Evolutionary conservation across 495 filamentous ascomycete species (phyloP), one percentile per base, ranked within the genome.

Genomic region (Aspergillus indologenus): DNA sequence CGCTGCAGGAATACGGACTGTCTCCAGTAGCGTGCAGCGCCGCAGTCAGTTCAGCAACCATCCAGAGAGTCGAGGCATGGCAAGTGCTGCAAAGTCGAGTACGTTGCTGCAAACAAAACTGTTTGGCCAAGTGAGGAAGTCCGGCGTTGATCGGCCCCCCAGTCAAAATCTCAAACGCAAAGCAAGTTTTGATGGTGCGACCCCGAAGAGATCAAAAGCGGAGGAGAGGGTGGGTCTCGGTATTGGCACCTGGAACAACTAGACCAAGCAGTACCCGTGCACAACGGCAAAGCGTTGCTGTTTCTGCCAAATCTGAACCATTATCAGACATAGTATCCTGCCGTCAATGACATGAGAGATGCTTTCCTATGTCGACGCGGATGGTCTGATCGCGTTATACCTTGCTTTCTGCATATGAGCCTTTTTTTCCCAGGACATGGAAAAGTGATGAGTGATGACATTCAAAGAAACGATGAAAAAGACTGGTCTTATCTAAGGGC

Each of bases 111-210:
- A 90, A 62, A 81, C 82, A 17, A 90, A 87, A 68, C 68, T 90
- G n/a, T 88, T 87, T 66, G 85, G 85, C 0, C 81, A 84, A 18
- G 74, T 89, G 45, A 83, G 80, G 59, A 89, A 89, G 71, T 69
- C 78, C n/a, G 74, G 74, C 20, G 64, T 74, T 45, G 77, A 75
- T 9, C 74, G 68, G 40, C 71, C 73, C 22, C 44, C 52, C 26
- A 60, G 55, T 40, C 2, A 11, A 43, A 61, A 59, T 21, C 79
- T 76, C 54, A 90, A 90, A 77, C 81, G 86, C 49, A 86, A 85
- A 68, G 79, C 78, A 54, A 79, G 71, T 62, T 76, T 73, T 59
- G 76, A 79, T 20, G 70, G 69, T 40, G 72, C 73, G 60, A 77
- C 79, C 46, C 72, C 71, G n/a, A 89, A 89, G 74, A 89, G 83